A percentile compares a stretch with the other conserved stretches of the same genome.
Conservation (phyloP, 75 land plant species). For the Pinus albicaulis region DNA sequence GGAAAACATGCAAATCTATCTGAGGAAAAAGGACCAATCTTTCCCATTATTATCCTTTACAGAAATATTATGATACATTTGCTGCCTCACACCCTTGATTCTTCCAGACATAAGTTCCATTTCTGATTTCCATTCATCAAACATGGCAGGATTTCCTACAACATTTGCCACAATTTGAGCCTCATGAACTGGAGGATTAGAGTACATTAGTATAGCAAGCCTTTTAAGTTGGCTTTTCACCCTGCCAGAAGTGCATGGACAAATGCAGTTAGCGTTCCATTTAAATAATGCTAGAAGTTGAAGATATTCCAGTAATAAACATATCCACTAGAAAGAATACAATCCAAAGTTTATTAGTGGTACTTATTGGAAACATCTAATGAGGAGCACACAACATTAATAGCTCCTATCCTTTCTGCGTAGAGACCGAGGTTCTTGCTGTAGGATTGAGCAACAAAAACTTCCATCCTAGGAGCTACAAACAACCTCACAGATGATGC, state of each 20-base stretch:
- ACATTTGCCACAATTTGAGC: constrained; percentile 92
- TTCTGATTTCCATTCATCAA: constrained; percentile 90
- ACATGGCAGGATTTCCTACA: constrained; percentile 78
- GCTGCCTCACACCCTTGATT: constrained; percentile 86
- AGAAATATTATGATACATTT: constrained; percentile 61
- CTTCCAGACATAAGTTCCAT: constrained; percentile 97
- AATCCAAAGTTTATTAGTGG: neutral
- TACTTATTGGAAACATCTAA: constrained; percentile 83
- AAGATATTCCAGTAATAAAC: neutral
- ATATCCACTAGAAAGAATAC: neutral
- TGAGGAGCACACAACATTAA: constrained; percentile 76
- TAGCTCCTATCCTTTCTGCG: constrained; percentile 94
- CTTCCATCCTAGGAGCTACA: constrained; percentile 32
- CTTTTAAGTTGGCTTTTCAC: constrained; percentile 97
- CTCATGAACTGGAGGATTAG: constrained; percentile 95
- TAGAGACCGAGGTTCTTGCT: constrained; percentile 94
- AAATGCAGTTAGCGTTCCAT: no score
- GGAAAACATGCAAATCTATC: constrained; percentile 97
- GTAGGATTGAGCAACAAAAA: constrained; percentile 27
- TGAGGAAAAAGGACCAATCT: constrained; percentile 91
- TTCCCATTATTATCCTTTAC: constrained; percentile 83
- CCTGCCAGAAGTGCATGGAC: constrained; percentile 25
- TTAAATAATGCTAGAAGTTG: neutral
- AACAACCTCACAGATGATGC: constrained; percentile 35
- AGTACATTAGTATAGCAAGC: constrained; percentile 95